These are phyloP conservation scores for Acorus gramineus DNA, from an alignment of 106 monocot genomes.

Conservation along the genomic window DNA sequence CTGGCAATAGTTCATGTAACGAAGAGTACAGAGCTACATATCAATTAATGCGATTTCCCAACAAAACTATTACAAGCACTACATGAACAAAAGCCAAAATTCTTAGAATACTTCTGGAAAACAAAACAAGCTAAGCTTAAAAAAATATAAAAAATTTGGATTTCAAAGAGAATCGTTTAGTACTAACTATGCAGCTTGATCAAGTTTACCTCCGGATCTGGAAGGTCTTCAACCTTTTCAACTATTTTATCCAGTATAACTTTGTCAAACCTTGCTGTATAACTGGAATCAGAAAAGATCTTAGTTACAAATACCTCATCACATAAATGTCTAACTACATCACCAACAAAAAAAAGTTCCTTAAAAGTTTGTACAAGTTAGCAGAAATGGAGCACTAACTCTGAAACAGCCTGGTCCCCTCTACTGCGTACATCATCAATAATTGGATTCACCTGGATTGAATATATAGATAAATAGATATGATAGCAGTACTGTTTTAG, in stretches of 20 bases:
- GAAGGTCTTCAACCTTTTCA: slow-evolving; percentile 64
- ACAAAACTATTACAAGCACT: too few species aligned
- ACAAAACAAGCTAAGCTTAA: background rate
- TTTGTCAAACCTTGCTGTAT: slow-evolving; percentile 79
- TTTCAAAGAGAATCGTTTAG: too few species aligned
- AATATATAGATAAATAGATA: background rate
- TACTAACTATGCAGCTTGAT: too few species aligned
- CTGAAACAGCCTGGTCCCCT: slow-evolving; percentile 86
- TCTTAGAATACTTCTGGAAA: background rate
- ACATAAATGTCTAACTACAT: background rate
- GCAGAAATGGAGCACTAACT: slow-evolving; percentile 34
- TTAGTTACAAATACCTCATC: background rate
- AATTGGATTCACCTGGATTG: slow-evolving; percentile 76
- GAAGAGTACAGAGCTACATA: too few species aligned
- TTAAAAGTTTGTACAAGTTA: background rate
- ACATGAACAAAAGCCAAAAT: too few species aligned
- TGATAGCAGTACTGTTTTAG: too few species aligned
- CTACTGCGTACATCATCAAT: slow-evolving; percentile 76
- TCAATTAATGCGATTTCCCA: too few species aligned
- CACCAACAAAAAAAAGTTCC: background rate
- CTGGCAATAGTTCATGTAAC: too few species aligned
- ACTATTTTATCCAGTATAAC: slow-evolving; percentile 56
- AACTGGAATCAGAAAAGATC: slow-evolving; percentile 32
- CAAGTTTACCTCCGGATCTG: slow-evolving; percentile 66
- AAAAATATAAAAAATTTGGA: background rate